Evolutionary conservation across 257 asterid genomes (phyloP), one percentile per base, ranked within the genome.

Genomic region (Solanum virginianum): DNA sequence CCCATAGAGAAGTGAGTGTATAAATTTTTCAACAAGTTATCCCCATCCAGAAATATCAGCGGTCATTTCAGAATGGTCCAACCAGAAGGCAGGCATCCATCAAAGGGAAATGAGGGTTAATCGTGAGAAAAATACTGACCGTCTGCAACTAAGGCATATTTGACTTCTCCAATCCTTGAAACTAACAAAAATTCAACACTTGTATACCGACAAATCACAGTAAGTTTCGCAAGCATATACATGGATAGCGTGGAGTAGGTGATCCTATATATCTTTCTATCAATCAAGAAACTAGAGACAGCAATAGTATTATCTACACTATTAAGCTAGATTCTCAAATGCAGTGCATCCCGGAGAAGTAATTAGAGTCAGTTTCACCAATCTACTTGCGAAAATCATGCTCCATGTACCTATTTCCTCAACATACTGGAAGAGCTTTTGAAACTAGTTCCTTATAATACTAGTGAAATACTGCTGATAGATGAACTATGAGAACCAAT

Each of bases 21-120:
- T 83, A 94, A 93, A 54, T 93, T 92, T 69, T 89, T 45, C 97
- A 93, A 94, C 89, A 96, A 95, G 81, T 93, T 88, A 65, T 93
- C 91, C 62, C 90, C 91, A 89, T 94, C 86, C 85, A 96, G 87
- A 90, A 85, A 94, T 60, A 86, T 91, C 88, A 26, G 96, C 93
- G 83, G 92, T 90, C 15, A 88, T 80, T 57, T 95, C 92, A 39
- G 97, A 93, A 87, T 74, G 17, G 89, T 87, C 83, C 90, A 92
- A 80, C 97, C 98, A 10, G 89, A 90, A 49, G 99, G 99, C 90
- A 94, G 88, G 91, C 99, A 95, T 66, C 84, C 84, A 69, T 84
- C 85, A 69, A 94, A 94, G 87, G 98, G 91, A 91, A 96, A 93
- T 7, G 91, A 88, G 36, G 90, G 88, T 16, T 96, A 87, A 57